A percentile compares a stretch with the other conserved stretches of the same genome.
Conservation (phyloP, 768 basidiomycete genomes). For the Amanita pallidorosea region DNA sequence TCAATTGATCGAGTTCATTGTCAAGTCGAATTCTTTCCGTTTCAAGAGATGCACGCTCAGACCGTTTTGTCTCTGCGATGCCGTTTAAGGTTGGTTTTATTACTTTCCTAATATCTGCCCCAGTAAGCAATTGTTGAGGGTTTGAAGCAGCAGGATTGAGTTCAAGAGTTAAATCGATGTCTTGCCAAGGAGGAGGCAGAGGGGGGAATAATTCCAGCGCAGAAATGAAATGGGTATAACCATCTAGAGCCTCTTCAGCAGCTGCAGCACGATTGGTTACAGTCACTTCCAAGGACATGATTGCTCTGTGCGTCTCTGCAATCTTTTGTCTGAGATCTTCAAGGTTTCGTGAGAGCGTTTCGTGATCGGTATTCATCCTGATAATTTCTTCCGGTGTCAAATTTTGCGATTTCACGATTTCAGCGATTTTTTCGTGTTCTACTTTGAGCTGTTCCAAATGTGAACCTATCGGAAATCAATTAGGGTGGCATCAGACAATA, state of each 20-base stretch:
- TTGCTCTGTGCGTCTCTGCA: conserved; percentile 56
- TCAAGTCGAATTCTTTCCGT: conserved; percentile 74
- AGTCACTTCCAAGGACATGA: conserved; percentile 76
- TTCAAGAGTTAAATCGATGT: conserved; percentile 70
- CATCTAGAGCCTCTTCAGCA: conserved; percentile 73
- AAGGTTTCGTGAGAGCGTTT: conserved; percentile 59
- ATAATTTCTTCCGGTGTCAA: conserved; percentile 85
- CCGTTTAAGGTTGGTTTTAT: conserved; percentile 70
- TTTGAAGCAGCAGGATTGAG: conserved; percentile 71
- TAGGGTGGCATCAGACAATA: not conserved
- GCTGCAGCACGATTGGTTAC: conserved; percentile 70
- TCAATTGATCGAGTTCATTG: conserved; percentile 71
- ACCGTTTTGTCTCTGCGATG: conserved; percentile 62
- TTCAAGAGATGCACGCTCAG: conserved; percentile 59
- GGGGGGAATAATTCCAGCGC: conserved; percentile 71
- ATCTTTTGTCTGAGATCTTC: conserved; percentile 73
- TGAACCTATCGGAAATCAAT: conserved; percentile 27
- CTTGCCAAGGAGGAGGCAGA: conserved; percentile 57
- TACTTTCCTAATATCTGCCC: conserved; percentile 58
- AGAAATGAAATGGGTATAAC: conserved; percentile 67
- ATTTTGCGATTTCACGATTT: conserved; percentile 77
- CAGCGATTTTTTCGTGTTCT: conserved; percentile 53
- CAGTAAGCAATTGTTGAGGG: conserved; percentile 55
- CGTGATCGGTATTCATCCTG: conserved; percentile 86
- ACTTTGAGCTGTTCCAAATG: conserved; percentile 52